A percentile compares a stretch with the other conserved stretches of the same genome.
These are phyloP conservation scores for Zoysia matrella DNA, from an alignment of 202 grass and related monocot species.

Conservation along the genomic window DNA sequence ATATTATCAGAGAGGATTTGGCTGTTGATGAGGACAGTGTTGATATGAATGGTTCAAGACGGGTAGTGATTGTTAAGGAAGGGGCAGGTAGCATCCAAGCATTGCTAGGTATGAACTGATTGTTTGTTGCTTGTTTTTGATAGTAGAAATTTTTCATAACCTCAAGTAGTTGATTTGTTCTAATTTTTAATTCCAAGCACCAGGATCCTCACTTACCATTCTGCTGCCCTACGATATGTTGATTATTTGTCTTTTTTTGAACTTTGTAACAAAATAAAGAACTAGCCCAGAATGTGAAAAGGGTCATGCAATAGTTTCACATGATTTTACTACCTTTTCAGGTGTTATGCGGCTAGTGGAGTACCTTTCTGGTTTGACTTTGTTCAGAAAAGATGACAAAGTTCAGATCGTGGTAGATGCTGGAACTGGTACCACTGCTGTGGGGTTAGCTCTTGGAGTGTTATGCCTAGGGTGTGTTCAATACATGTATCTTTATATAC, in stretches of 20 bases:
- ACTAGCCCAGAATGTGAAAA: neutral
- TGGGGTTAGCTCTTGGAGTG: constrained; percentile 84
- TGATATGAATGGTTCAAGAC: constrained; percentile 50
- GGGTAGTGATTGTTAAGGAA: constrained; percentile 82
- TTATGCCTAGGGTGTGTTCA: constrained; percentile 78
- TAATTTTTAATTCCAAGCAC: neutral
- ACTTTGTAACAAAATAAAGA: neutral
- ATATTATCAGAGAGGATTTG: constrained; percentile 50
- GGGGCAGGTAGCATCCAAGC: constrained; percentile 68
- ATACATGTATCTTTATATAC: constrained; percentile 34
- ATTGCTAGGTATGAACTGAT: constrained; percentile 60
- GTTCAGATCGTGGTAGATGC: constrained; percentile 84
- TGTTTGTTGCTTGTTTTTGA: neutral
- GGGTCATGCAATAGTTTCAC: constrained; percentile 11
- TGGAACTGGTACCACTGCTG: constrained; percentile 85
- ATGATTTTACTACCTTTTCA: constrained; percentile 37
- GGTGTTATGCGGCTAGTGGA: constrained; percentile 79
- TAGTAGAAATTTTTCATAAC: neutral
- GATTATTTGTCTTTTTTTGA: constrained; percentile 3
- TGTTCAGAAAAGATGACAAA: constrained; percentile 55
- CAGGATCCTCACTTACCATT: constrained; percentile 9
- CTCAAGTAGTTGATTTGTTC: neutral
- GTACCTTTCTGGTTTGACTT: constrained; percentile 63
- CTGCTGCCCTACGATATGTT: constrained; percentile 5
- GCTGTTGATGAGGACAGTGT: constrained; percentile 27